These are phyloP conservation scores for Serendipita sp. DNA, from an alignment of 768 basidiomycete genomes.

Conservation along the genomic window DNA sequence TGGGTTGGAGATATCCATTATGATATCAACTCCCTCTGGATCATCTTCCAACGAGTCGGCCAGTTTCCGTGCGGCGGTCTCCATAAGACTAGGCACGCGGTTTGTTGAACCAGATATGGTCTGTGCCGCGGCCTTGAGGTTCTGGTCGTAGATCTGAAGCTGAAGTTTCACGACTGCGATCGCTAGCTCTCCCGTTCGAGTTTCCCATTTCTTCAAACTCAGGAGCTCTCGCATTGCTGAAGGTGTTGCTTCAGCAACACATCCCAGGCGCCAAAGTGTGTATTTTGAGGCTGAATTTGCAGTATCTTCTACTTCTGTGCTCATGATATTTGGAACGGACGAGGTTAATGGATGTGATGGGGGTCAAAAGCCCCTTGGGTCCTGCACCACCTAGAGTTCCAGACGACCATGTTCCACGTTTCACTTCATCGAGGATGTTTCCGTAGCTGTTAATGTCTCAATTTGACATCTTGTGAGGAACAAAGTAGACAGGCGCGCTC, in stretches of 20 bases:
- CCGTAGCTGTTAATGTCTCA: too few species aligned
- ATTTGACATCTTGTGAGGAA: too few species aligned
- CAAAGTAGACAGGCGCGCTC: too few species aligned
- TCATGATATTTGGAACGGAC: too few species aligned
- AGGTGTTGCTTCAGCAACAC: neutral
- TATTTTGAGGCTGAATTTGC: too few species aligned
- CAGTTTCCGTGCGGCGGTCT: neutral
- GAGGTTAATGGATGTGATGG: too few species aligned
- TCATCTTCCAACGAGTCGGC: neutral
- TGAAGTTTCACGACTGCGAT: neutral
- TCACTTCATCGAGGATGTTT: too few species aligned
- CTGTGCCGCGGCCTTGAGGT: neutral
- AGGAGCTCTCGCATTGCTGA: neutral
- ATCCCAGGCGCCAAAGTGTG: too few species aligned
- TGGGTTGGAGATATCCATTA: neutral
- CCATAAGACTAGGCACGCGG: neutral
- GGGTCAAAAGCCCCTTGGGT: too few species aligned
- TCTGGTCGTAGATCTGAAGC: neutral
- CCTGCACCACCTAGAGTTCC: too few species aligned
- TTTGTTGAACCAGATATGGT: neutral
- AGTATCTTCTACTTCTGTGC: too few species aligned
- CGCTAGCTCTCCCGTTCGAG: neutral
- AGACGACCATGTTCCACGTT: too few species aligned
- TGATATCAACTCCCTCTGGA: neutral
- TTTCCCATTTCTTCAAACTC: neutral